phyloP scores from a whole-genome alignment of 164 flowering plant species.

The Vitis cinerea region DNA sequence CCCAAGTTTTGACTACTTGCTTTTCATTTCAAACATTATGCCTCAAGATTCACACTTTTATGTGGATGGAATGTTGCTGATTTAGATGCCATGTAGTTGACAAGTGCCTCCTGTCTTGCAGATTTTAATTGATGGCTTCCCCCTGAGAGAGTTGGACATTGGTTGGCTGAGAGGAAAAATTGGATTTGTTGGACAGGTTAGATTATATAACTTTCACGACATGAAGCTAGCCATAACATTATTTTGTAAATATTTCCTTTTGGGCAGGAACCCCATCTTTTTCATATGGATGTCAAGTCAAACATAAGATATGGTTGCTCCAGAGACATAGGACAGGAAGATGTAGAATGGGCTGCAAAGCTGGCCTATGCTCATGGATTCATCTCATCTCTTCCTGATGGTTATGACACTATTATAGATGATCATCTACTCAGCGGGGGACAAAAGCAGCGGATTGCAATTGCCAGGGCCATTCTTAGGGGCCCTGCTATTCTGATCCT shows the following conservation, averaged over 20 bases:
- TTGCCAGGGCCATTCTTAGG: constrained; percentile 79
- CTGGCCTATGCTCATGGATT: constrained; percentile 82
- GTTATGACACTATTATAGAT: constrained; percentile 73
- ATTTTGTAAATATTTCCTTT: not conserved
- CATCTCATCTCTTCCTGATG: constrained; percentile 65
- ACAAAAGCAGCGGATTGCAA: constrained; percentile 81
- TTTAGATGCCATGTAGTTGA: not conserved
- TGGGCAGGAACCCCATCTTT: constrained; percentile 31
- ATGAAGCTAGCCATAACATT: not conserved
- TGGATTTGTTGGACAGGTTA: constrained; percentile 35
- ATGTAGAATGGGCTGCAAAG: constrained; percentile 74
- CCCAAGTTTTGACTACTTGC: too few relatives aligned
- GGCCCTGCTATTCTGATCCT: constrained; percentile 69
- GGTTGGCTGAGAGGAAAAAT: constrained; percentile 27
- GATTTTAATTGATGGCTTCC: constrained; percentile 30
- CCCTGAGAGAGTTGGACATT: constrained; percentile 28
- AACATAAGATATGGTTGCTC: constrained; percentile 31
- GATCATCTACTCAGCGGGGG: constrained; percentile 84
- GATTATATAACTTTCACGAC: not conserved
- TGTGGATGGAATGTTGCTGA: not conserved
- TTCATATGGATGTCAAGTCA: constrained; percentile 30
- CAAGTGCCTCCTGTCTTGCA: constrained; percentile 9
- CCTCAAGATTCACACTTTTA: too few relatives aligned
- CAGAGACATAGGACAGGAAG: constrained; percentile 21
- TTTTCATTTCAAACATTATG: too few relatives aligned